Percentiles rank a stretch among this genome's conserved stretches.
Evolutionary conservation across 345 rosid genomes (phyloP).

Genomic region (Linum usitatissimum): DNA sequence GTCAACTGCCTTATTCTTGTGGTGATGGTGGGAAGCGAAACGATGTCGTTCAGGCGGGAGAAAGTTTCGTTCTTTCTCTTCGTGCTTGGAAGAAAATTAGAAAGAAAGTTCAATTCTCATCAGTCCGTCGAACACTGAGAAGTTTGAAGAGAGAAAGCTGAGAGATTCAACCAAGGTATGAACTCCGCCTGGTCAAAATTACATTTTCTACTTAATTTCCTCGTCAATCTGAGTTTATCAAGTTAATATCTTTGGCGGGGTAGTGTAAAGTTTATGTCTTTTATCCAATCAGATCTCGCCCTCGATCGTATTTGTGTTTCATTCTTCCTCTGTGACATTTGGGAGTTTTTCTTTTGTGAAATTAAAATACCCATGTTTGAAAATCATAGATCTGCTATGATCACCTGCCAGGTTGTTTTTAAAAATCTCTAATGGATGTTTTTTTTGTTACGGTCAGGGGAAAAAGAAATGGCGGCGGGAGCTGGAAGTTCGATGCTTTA

Average conservation of each 20-base stretch:
- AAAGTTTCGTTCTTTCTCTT: background rate
- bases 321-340: background rate
- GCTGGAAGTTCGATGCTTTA: conserved; percentile 73
- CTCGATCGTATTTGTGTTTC: background rate
- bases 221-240: background rate
- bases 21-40: too few species aligned
- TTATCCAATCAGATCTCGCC: background rate
- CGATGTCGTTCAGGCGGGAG: background rate
- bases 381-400: background rate
- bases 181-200: background rate
- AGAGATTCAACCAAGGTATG: background rate
- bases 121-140: background rate
- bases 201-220: background rate
- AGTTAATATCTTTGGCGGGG: background rate
- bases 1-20: too few species aligned
- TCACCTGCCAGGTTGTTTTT: background rate
- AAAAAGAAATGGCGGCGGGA: conserved; percentile 48
- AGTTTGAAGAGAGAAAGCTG: background rate
- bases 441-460: background rate
- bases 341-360: background rate
- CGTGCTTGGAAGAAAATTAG: background rate
- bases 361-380: background rate
- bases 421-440: background rate
- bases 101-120: background rate
- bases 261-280: background rate